Base-by-base conservation (phyloP, 208 protist species). In the Balamuthia mandrillaris region DNA sequence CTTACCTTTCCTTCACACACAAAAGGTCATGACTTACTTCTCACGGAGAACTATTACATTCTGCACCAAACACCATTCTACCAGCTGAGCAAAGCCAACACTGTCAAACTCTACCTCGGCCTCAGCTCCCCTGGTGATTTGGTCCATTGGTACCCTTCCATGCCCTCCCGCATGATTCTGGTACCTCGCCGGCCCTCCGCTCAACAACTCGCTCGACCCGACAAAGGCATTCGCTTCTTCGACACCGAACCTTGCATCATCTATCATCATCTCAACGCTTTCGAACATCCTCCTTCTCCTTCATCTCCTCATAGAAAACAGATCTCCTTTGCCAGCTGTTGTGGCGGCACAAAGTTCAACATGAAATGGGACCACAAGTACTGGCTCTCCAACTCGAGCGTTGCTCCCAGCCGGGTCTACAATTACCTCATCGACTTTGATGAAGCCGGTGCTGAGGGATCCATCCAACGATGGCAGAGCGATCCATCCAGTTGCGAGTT, bases 191-290 rank as follows among this genome's bases (percentile, higher is more conserved):
- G 70, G 5, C 16, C 31, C n/a, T 6, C 74, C 4, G 33, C 5
- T 10, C 4, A n/a, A n/a, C n/a, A n/a, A n/a, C n/a, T n/a, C n/a
- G n/a, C n/a, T n/a, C n/a, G n/a, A n/a, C n/a, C n/a, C n/a, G n/a
- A n/a, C n/a, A n/a, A n/a, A n/a, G n/a, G 49, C 21, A 24, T 39
- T 27, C 44, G 0, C 5, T 85, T 54, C 39, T 52, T 88, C 7
- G 85, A 88, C 5, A 86, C 56, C 12, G 85, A 88, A 9, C 85
- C 85, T 7, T 86, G 78, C 65, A 84, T 86, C 35, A 88, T 88
- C 31, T 88, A 86, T 41, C 85, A 88, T 61, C 85, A 81, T 41
- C 41, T 41, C 42, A 86, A 31, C 27, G 16, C 63, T 24, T 51
- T 33, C 10, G 79, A 85, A 27, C 7, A n/a, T 68, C 10, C 33